Percentiles rank a stretch among this genome's conserved stretches.
Conservation (phyloP, 2,329 filamentous ascomycete species). For the Diaporthe aspalathi region DNA sequence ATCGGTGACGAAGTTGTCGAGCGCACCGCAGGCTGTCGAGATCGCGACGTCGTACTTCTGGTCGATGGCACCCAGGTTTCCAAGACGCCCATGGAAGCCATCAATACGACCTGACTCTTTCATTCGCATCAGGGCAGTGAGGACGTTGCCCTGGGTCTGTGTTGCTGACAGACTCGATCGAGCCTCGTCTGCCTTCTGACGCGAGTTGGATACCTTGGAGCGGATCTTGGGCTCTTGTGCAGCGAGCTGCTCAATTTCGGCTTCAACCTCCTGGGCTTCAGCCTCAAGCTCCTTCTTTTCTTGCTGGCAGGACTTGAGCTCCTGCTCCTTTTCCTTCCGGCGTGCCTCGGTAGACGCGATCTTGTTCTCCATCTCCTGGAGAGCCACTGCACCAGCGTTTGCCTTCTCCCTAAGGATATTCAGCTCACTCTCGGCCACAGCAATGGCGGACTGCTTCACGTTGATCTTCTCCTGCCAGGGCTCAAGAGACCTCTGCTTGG, state of each 20-base stretch:
- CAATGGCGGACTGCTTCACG: conserved; percentile 92
- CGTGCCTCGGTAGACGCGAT: conserved; percentile 78
- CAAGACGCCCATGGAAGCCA: conserved; percentile 94
- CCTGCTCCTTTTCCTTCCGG: conserved; percentile 75
- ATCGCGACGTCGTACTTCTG: conserved; percentile 97
- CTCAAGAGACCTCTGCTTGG: conserved; percentile 92
- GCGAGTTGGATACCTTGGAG: conserved; percentile 85
- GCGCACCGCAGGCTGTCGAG: conserved; percentile 89
- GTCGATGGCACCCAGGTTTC: conserved; percentile 94
- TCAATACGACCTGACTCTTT: conserved; percentile 97
- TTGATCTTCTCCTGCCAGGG: conserved; percentile 98
- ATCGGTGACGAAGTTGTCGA: conserved; percentile 97
- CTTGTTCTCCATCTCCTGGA: conserved; percentile 86
- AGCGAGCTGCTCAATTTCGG: conserved; percentile 77
- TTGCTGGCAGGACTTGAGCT: conserved; percentile 80
- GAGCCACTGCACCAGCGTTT: conserved; percentile 84
- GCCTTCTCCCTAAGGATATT: conserved; percentile 91
- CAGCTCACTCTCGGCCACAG: conserved; percentile 93
- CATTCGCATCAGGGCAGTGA: conserved; percentile 91
- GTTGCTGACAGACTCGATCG: conserved; percentile 89
- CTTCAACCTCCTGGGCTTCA: conserved; percentile 77
- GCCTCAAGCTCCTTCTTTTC: conserved; percentile 80
- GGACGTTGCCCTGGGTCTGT: conserved; percentile 92
- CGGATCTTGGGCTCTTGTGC: conserved; percentile 85
- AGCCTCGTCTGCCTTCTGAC: conserved; percentile 96